A percentile compares a stretch with the other conserved stretches of the same genome.
Evolutionary conservation across 2,329 filamentous ascomycete genomes (phyloP).

Genomic region (Boeremia exigua): DNA sequence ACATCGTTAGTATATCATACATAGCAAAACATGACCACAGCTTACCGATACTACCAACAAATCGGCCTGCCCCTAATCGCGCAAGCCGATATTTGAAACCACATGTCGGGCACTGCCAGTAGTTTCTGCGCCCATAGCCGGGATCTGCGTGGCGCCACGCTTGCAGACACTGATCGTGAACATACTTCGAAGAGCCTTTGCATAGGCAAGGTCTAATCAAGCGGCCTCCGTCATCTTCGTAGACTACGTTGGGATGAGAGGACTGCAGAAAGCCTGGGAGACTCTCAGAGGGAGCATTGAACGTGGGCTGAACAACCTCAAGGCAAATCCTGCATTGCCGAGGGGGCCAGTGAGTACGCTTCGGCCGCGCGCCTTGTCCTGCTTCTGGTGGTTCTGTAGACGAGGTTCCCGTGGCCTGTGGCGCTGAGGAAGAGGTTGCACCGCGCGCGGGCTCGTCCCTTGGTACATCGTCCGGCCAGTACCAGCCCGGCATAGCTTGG

Average conservation of each 20-base stretch:
- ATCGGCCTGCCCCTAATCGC: slow-evolving; percentile 75
- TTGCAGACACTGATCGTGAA: slow-evolving; percentile 88
- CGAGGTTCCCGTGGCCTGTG: slow-evolving; percentile 23
- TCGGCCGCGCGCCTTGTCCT: slow-evolving; percentile 24
- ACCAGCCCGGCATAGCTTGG: slow-evolving; percentile 52
- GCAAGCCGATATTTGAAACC: slow-evolving; percentile 81
- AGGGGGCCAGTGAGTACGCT: slow-evolving; percentile 65
- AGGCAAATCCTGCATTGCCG: slow-evolving; percentile 90
- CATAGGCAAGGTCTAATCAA: slow-evolving; percentile 91
- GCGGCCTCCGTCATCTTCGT: slow-evolving; percentile 76
- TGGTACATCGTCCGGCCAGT: slow-evolving; percentile 55
- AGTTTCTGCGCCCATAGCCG: slow-evolving; percentile 68
- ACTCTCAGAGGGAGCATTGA: slow-evolving; percentile 60
- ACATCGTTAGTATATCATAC: not conserved
- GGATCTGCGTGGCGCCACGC: slow-evolving; percentile 81
- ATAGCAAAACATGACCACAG: not conserved
- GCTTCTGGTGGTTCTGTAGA: slow-evolving; percentile 19
- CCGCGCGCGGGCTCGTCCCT: slow-evolving; percentile 31
- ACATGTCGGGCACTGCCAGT: slow-evolving; percentile 88
- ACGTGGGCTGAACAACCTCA: slow-evolving; percentile 71
- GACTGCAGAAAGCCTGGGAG: slow-evolving; percentile 64
- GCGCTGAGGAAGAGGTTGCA: slow-evolving; percentile 21
- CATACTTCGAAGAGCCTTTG: slow-evolving; percentile 90
- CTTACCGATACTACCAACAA: slow-evolving; percentile 57
- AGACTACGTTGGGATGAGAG: slow-evolving; percentile 62